phyloP scores from a whole-genome alignment of 2,329 filamentous ascomycete species.

The Alternaria sp. region DNA sequence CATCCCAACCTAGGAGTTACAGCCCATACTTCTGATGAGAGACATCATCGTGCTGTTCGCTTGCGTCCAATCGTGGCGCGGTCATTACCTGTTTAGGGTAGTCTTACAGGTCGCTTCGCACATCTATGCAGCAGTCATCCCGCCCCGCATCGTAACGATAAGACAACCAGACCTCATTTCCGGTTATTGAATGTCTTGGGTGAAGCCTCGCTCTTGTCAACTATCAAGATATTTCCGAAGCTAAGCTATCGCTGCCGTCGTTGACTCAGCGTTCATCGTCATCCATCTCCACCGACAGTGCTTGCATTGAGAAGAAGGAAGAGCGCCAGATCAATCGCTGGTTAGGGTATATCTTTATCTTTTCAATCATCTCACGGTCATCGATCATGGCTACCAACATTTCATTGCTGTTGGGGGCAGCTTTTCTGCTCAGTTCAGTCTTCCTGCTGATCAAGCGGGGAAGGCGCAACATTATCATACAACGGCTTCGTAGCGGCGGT shows the following conservation, averaged over 20 bases:
- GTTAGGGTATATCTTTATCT: background rate
- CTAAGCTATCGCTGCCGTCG: background rate
- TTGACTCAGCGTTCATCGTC: background rate
- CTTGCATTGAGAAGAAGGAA: background rate
- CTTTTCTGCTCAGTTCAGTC: constrained; percentile 36
- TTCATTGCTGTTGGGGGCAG: constrained; percentile 38
- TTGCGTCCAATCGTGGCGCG: constrained; percentile 7
- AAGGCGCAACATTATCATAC: constrained; percentile 50
- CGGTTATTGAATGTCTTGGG: background rate
- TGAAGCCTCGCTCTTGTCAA: background rate
- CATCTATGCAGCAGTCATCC: constrained; percentile 17
- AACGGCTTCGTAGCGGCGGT: constrained; percentile 48
- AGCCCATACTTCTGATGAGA: constrained; percentile 3
- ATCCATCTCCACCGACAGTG: background rate
- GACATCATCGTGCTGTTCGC: constrained; percentile 3
- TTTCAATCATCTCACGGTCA: background rate
- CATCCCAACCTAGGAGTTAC: constrained; percentile 11
- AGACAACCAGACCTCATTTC: constrained; percentile 2
- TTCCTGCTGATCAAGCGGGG: constrained; percentile 41
- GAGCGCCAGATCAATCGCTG: background rate
- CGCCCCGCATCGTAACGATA: constrained; percentile 19
- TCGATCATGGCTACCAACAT: constrained; percentile 26
- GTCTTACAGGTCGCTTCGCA: constrained; percentile 6
- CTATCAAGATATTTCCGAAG: background rate
- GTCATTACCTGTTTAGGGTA: constrained; percentile 17